Conservation (phyloP, 176 grass and related monocot species). For the Guadua angustifolia region DNA sequence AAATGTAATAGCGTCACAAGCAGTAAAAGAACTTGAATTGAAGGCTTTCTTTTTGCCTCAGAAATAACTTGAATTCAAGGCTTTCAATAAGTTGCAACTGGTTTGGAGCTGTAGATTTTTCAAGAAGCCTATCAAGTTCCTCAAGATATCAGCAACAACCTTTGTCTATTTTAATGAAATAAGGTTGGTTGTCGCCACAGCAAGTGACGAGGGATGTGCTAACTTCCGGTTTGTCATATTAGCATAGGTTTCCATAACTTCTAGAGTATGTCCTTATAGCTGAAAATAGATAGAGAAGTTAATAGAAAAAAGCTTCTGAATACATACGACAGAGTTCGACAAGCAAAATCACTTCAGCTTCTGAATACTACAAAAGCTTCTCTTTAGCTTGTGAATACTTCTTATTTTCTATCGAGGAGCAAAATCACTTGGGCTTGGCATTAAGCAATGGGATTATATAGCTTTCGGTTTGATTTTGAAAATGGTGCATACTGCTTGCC, state of each 20-base stretch:
- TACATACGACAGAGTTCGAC: not conserved
- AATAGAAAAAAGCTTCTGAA: slow-evolving; percentile 1
- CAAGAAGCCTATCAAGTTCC: slow-evolving; percentile 75
- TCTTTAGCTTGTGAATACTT: slow-evolving; percentile 84
- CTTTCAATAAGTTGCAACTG: slow-evolving; percentile 67
- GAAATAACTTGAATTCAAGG: slow-evolving; percentile 72
- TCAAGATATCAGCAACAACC: slow-evolving; percentile 73
- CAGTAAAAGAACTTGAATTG: too few relatives aligned
- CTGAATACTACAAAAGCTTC: slow-evolving; percentile 60
- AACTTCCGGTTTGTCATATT: slow-evolving; percentile 59
- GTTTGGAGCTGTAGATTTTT: slow-evolving; percentile 63
- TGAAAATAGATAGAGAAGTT: slow-evolving; percentile 48
- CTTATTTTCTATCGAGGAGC: slow-evolving; percentile 85
- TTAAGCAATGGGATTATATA: too few relatives aligned
- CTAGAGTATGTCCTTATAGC: slow-evolving; percentile 78
- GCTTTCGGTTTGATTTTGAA: too few relatives aligned
- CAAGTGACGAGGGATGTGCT: slow-evolving; percentile 72
- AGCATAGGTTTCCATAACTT: slow-evolving; percentile 72
- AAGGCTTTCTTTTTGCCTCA: slow-evolving; percentile 53
- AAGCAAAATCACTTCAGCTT: slow-evolving; percentile 55
- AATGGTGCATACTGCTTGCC: too few relatives aligned
- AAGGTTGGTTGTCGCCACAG: slow-evolving; percentile 82
- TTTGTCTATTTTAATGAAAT: slow-evolving; percentile 79
- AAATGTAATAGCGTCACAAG: too few relatives aligned
- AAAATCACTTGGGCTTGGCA: not conserved